Evolutionary conservation across 345 rosid genomes (phyloP).

Genomic region (Eutrema yunnanense): DNA sequence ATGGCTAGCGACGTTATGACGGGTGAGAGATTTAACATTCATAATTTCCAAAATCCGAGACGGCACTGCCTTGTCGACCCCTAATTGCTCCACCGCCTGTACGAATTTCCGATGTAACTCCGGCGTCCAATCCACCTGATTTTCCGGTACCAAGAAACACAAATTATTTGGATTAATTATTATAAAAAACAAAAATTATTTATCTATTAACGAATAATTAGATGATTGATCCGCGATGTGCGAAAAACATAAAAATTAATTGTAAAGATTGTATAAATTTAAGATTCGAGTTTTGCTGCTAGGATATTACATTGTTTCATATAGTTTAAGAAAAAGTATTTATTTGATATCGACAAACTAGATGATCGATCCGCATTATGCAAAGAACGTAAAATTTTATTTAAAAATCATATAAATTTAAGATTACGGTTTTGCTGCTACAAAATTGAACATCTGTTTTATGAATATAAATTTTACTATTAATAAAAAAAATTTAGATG

Average conservation of each 20-base stretch:
- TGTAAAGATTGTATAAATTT: background rate
- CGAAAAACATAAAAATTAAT: no score
- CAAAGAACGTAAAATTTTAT: no score
- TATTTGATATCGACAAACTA: background rate
- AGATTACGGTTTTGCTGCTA: background rate
- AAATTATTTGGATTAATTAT: background rate
- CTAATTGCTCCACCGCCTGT: conserved; percentile 94
- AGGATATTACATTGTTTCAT: background rate
- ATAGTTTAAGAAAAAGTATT: background rate
- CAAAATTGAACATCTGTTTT: background rate
- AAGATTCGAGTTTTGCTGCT: no score
- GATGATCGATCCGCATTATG: background rate
- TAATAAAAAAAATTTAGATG: background rate
- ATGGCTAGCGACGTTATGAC: conserved; percentile 95
- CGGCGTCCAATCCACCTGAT: conserved; percentile 97
- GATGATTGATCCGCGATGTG: background rate
- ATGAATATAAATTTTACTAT: background rate
- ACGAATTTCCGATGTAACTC: conserved; percentile 89
- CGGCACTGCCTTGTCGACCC: conserved; percentile 96
- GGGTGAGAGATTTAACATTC: conserved; percentile 88
- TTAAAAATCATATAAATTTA: background rate
- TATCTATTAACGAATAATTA: background rate
- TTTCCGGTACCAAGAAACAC: background rate
- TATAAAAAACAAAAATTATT: background rate
- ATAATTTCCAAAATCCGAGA: conserved; percentile 86